Evolutionary conservation across 345 rosid genomes (phyloP).

Genomic region (Physaria fendleri): DNA sequence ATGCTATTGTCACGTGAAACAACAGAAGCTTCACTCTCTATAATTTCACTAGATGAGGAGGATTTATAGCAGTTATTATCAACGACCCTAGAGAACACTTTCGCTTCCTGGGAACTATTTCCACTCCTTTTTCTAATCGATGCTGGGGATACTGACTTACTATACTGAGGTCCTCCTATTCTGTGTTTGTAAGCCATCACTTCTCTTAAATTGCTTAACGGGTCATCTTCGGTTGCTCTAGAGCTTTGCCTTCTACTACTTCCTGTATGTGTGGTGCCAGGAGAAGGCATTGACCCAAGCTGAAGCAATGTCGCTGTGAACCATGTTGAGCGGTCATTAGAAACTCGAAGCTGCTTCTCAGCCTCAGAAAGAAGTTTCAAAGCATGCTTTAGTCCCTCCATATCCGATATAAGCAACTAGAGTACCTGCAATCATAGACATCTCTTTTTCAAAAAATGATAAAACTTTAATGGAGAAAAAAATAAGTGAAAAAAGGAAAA

Average conservation of each 20-base stretch:
- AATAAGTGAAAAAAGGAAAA: too few species aligned
- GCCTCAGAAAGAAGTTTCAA: conserved; percentile 95
- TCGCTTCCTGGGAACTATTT: conserved; percentile 37
- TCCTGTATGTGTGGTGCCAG: conserved; percentile 61
- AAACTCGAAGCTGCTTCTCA: conserved; percentile 79
- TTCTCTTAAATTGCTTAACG: conserved; percentile 62
- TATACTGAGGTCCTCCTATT: conserved; percentile 42
- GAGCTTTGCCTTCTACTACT: conserved; percentile 84
- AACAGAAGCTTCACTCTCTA: conserved; percentile 31
- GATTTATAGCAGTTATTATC: conserved; percentile 36
- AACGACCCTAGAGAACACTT: conserved; percentile 29
- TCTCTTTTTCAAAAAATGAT: too few species aligned
- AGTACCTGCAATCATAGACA: too few species aligned
- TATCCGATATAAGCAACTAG: conserved; percentile 45
- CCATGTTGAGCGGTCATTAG: conserved; percentile 96
- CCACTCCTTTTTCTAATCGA: conserved; percentile 43
- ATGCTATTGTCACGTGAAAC: conserved; percentile 37
- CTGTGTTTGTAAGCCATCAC: conserved; percentile 48
- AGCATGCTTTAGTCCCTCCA: conserved; percentile 86
- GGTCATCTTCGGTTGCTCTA: conserved; percentile 76
- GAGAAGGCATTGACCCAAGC: conserved; percentile 84
- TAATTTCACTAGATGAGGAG: conserved; percentile 34
- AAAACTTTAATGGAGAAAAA: not conserved
- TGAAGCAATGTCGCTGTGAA: conserved; percentile 89
- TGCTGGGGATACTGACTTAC: conserved; percentile 50